A percentile compares a stretch with the other conserved stretches of the same genome.
These are phyloP conservation scores for Ganoderma lucidum DNA, from an alignment of 1,284 basidiomycete genomes.

Conservation along the genomic window DNA sequence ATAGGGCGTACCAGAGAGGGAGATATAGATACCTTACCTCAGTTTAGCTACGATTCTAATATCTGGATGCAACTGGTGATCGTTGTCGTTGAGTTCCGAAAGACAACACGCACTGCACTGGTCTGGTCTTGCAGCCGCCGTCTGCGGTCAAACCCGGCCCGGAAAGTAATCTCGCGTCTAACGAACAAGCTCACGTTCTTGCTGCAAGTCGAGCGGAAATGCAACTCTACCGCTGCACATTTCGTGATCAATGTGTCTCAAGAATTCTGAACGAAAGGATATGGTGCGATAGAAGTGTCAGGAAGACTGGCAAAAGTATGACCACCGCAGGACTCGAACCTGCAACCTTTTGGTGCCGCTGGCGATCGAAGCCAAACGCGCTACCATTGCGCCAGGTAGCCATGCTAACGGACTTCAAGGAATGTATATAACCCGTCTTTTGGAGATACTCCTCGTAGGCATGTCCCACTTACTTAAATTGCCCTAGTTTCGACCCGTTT, in stretches of 20 bases:
- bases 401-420: slow-evolving; percentile 32
- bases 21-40: background rate
- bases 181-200: background rate
- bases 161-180: background rate
- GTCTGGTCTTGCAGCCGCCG: background rate
- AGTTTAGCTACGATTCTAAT: background rate
- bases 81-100: background rate
- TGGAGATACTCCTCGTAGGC: too few relatives aligned
- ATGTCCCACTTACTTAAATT: background rate
- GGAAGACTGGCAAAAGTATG: slow-evolving; percentile 46
- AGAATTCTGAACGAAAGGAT: too few relatives aligned
- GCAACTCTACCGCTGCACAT: too few relatives aligned
- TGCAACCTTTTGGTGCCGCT: slow-evolving; percentile 82
- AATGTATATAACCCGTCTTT: too few relatives aligned
- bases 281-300: too few relatives aligned
- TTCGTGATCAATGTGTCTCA: too few relatives aligned
- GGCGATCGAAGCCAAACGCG: slow-evolving; percentile 87
- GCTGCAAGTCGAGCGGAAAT: background rate
- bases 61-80: background rate
- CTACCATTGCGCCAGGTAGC: slow-evolving; percentile 83
- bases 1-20: background rate
- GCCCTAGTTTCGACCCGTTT: background rate
- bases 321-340: slow-evolving; percentile 91
- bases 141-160: background rate
- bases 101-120: background rate